Evolutionary conservation across 176 grass and related monocot genomes (phyloP).

Genomic region (Aegilops speltoides): DNA sequence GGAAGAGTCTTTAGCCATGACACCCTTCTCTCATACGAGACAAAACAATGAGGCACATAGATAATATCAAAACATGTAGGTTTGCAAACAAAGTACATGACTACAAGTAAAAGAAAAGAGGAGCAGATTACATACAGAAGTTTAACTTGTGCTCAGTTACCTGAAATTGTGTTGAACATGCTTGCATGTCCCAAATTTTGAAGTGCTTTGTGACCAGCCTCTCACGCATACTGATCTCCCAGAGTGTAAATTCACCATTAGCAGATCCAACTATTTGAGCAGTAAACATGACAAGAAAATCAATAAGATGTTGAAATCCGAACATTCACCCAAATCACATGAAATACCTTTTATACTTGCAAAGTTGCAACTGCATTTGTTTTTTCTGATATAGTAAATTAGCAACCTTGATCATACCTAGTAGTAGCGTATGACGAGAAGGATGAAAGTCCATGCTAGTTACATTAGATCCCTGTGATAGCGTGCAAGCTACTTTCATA

Average conservation of each 20-base stretch:
- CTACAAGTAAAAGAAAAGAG: constrained; percentile 24
- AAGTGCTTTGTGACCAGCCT: constrained; percentile 73
- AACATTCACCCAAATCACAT: constrained; percentile 11
- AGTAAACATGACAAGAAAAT: constrained; percentile 26
- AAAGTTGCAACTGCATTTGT: background rate
- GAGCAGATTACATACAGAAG: constrained; percentile 25
- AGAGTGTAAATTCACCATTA: constrained; percentile 91
- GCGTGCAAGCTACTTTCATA: constrained; percentile 65
- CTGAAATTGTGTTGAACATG: constrained; percentile 68
- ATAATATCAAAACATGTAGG: no score
- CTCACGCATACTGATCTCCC: constrained; percentile 72
- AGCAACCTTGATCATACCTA: constrained; percentile 52
- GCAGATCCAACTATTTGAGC: constrained; percentile 59
- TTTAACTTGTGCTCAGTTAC: constrained; percentile 20
- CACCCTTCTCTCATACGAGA: no score
- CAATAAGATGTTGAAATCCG: background rate
- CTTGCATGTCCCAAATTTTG: constrained; percentile 63
- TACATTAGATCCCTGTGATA: constrained; percentile 76
- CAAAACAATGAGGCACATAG: no score
- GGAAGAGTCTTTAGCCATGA: no score
- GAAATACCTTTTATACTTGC: background rate
- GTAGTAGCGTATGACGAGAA: constrained; percentile 69
- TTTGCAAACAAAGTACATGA: background rate
- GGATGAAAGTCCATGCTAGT: constrained; percentile 99
- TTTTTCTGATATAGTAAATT: constrained; percentile 1